These are phyloP conservation scores for Didymella sp. DNA, from an alignment of 2,329 filamentous ascomycete species.

Conservation along the genomic window DNA sequence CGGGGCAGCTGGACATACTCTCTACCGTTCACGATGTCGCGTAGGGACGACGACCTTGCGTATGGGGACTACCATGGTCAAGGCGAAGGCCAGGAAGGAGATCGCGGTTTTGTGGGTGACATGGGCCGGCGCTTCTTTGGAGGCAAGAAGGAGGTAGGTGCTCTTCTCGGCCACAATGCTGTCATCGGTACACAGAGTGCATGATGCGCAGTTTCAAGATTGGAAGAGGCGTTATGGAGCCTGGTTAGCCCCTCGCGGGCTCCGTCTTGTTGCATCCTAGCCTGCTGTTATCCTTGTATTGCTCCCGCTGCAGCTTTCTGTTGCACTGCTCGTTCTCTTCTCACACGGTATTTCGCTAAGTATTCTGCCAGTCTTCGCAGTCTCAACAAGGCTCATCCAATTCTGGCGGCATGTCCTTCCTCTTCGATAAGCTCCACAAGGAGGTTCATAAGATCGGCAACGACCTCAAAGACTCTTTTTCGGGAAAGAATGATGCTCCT, in stretches of 20 bases:
- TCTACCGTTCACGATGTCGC: conserved; percentile 33
- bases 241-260: conserved; percentile 23
- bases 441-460: conserved; percentile 59
- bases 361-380: conserved; percentile 28
- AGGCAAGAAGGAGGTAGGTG: conserved; percentile 42
- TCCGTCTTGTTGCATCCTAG: conserved; percentile 17
- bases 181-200: conserved; percentile 23
- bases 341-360: conserved; percentile 19
- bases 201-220: conserved; percentile 21
- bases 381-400: conserved; percentile 40
- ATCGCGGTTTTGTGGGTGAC: conserved; percentile 61
- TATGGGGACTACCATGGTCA: conserved; percentile 60
- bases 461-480: conserved; percentile 59
- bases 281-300: conserved; percentile 10
- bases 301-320: conserved; percentile 7
- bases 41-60: conserved; percentile 59
- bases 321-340: conserved; percentile 11
- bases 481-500: conserved; percentile 56
- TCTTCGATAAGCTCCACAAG: conserved; percentile 64
- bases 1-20: not conserved
- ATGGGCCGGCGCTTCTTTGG: conserved; percentile 57
- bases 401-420: conserved; percentile 50
- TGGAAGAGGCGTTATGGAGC: conserved; percentile 20
- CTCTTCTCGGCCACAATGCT: conserved; percentile 27
- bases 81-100: conserved; percentile 51